Evolutionary conservation across 768 basidiomycete genomes (phyloP).

Genomic region (Suillus subalutaceus): DNA sequence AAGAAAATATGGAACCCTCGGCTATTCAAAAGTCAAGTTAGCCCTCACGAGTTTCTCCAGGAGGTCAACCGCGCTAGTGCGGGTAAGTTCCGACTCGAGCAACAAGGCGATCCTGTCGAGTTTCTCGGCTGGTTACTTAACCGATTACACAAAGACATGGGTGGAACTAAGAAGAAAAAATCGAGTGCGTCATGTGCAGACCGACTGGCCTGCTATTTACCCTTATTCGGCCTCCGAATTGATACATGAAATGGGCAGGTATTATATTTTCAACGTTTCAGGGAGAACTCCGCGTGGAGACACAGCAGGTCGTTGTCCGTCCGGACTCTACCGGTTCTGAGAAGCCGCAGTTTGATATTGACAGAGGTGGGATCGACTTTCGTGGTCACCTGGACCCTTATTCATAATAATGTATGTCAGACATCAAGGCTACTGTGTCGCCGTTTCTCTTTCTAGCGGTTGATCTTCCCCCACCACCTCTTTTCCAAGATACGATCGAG

Average conservation of each 20-base stretch:
- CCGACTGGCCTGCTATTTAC: not conserved
- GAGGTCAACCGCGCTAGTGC: constrained; percentile 89
- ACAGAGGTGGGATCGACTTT: constrained; percentile 67
- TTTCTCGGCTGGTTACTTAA: constrained; percentile 97
- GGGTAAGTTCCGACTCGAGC: constrained; percentile 90
- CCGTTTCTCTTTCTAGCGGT: constrained; percentile 97
- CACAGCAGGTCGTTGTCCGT: constrained; percentile 89
- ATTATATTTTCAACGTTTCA: constrained; percentile 94
- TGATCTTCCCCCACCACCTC: constrained; percentile 94
- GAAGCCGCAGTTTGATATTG: constrained; percentile 92
- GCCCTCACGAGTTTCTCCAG: constrained; percentile 98
- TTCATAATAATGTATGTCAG: constrained; percentile 44
- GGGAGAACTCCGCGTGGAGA: constrained; percentile 90
- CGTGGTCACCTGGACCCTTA: constrained; percentile 15
- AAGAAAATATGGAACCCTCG: constrained; percentile 97
- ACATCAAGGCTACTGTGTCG: constrained; percentile 81
- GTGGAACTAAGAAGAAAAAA: constrained; percentile 89
- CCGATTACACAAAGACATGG: constrained; percentile 87
- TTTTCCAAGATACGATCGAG: constrained; percentile 95
- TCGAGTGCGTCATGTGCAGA: constrained; percentile 65
- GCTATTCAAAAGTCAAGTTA: constrained; percentile 97
- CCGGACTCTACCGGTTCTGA: constrained; percentile 73
- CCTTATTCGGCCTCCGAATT: constrained; percentile 17
- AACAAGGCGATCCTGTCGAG: constrained; percentile 95
- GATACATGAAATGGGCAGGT: constrained; percentile 48